Conservation (phyloP, 495 filamentous ascomycete species). For the Friedmanniomyces simplex region DNA sequence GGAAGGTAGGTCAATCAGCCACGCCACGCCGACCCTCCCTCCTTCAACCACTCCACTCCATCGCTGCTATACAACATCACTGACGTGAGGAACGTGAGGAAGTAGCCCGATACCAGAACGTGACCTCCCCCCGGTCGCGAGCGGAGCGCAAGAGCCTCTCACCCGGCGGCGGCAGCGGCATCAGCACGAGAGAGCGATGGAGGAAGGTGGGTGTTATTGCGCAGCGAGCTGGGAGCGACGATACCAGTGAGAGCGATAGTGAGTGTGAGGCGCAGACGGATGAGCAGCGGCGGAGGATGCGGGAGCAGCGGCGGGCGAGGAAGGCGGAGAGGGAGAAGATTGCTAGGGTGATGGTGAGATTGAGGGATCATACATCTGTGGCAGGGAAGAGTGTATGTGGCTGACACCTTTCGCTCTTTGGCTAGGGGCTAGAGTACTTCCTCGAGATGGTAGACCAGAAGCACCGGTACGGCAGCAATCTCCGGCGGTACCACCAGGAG, state of each 20-base stretch:
- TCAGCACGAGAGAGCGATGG: slow-evolving; percentile 58
- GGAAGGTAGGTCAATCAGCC: slow-evolving; percentile 24
- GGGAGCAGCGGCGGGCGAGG: slow-evolving; percentile 27
- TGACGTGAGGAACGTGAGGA: too few relatives aligned
- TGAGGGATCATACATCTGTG: too few relatives aligned
- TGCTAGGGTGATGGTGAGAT: slow-evolving; percentile 70
- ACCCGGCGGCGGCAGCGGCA: slow-evolving; percentile 21
- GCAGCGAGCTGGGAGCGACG: slow-evolving; percentile 54
- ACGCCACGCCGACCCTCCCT: neutral
- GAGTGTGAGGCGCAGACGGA: slow-evolving; percentile 29
- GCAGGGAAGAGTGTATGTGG: too few relatives aligned
- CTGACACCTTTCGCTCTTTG: too few relatives aligned
- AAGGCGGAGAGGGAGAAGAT: slow-evolving; percentile 41
- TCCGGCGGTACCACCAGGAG: slow-evolving; percentile 70
- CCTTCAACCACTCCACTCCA: neutral
- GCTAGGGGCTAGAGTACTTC: slow-evolving; percentile 83
- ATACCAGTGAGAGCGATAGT: slow-evolving; percentile 32
- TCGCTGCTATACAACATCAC: too few relatives aligned
- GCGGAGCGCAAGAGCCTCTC: slow-evolving; percentile 6
- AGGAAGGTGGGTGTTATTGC: slow-evolving; percentile 60
- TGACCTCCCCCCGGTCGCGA: slow-evolving; percentile 23
- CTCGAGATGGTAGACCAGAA: slow-evolving; percentile 75
- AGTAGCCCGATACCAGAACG: slow-evolving; percentile 28
- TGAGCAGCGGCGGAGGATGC: slow-evolving; percentile 25
- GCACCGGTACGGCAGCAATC: slow-evolving; percentile 66